Base-by-base conservation (phyloP, 768 basidiomycete species). In the Boletellus ananiceps region DNA sequence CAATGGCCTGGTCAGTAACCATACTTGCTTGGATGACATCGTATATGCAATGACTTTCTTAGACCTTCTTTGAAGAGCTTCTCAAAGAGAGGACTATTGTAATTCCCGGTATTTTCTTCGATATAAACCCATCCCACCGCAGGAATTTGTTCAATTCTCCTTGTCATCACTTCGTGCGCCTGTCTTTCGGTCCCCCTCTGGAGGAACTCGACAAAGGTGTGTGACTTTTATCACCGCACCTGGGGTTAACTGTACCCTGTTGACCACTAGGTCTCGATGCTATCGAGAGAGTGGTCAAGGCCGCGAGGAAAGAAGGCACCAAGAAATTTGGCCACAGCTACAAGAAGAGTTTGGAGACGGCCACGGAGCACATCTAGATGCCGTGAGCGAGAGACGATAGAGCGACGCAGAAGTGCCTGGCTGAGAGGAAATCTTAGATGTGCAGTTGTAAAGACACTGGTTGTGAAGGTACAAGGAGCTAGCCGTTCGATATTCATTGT, bases 21-120 rank as follows among this genome's bases (percentile, higher is more conserved):
- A 12, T 21, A 4, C 25, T 13, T 44, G 2, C n/a, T 43, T 40
- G 35, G 21, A 46, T 18, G 16, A 41, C 9, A 33, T 32, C 39
- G 39, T 45, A 38, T 52, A 37, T 46, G 19, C 16, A 36, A 51
- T 44, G 11, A 2, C n/a, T 18, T 44, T 50, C 19, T 25, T 43
- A 84, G 80, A 90, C 88, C 5, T 95, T 97, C 81, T 97, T 97
- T 62, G 93, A 95, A 62, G 93, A 93, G 68, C 73, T 93, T 38
- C 76, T 95, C 46, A 95, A 93, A 69, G 87, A 90, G 69, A 78
- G 90, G 69, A 88, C 90, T 9, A 93, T 93, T 55, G 87, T 91
- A 47, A 90, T 93, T 40, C 91, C 92, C 5, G 93, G 93, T 11
- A 88, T 88, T 57, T 93, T 92, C 74, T 92, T 92, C 56, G 88